phyloP scores from a whole-genome alignment of 2,329 filamentous ascomycete species.

The Gremmenia infestans region DNA sequence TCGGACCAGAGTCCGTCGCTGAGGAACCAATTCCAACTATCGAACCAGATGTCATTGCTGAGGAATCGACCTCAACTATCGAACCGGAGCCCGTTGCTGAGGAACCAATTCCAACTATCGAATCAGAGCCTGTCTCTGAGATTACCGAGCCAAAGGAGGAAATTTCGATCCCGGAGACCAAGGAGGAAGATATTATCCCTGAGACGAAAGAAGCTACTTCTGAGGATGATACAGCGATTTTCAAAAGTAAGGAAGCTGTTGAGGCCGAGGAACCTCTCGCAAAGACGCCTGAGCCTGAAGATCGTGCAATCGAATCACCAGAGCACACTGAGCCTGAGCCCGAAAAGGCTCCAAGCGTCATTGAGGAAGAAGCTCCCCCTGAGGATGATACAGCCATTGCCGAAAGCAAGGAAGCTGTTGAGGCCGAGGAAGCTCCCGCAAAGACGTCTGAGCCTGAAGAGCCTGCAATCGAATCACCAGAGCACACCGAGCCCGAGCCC shows the following conservation, averaged over 20 bases:
- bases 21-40: background rate
- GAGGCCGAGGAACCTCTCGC: background rate
- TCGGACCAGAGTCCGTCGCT: background rate
- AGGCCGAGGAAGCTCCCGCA: background rate
- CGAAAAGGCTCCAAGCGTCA: background rate
- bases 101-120: background rate
- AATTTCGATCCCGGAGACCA: background rate
- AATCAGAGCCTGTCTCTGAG: background rate
- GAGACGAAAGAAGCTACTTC: background rate
- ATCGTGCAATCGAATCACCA: background rate
- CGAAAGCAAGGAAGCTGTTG: background rate
- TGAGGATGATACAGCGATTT: background rate
- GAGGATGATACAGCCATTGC: background rate
- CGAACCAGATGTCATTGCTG: background rate
- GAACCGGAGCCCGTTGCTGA: background rate
- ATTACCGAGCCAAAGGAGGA: background rate
- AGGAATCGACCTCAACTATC: background rate
- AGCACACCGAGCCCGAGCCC: background rate
- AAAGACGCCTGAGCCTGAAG: background rate
- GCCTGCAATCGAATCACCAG: background rate
- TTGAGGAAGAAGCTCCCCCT: background rate
- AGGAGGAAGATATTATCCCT: background rate
- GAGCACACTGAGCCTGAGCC: background rate
- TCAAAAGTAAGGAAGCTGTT: background rate
- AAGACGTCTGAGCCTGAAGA: background rate